Base-by-base conservation (phyloP, 257 asterid species). In the Jaltomata sinuosa region DNA sequence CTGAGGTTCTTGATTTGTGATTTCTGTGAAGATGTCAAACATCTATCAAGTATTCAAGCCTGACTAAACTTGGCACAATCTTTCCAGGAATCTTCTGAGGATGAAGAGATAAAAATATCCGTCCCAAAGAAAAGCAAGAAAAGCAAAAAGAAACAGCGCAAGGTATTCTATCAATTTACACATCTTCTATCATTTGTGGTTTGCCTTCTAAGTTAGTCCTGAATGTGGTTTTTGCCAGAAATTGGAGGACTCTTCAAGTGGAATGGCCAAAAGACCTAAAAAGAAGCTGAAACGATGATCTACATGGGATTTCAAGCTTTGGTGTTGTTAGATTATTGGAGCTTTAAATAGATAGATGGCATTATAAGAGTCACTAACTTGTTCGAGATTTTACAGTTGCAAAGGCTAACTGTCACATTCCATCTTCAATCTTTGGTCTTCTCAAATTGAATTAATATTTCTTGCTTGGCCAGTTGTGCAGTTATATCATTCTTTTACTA, bases 221-320 rank as follows among this genome's bases (percentile, higher is more conserved):
- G 67, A 11, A 49, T 25, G 42, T 74, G 29, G 49, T 57, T 67
- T 88, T 82, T 79, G 84, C 85, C 97, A 90, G 97, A 91, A 87
- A 25, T 53, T 84, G 87, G 94, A 91, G 16, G 84, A 61, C 29
- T 85, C 85, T 11, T 64, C 59, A 29, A 78, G 82, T 25, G 71
- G 79, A 78, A 71, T 82, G 76, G 64, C 85, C 27, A 86, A 84
- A 78, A 80, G 80, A 85, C 90, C 88, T 47, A 88, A 90, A 83
- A 93, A 91, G 92, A 89, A 90, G 92, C 74, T 84, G 92, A 94
- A 93, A 87, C 71, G 82, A 79, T 91, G 91, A 87, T 79, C 19
- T 57, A 15, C 49, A 45, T 78, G 59, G 15, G 59, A 59, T 25
- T 76, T 76, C 59, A 25, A 45, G 22, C 1, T 19, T 45, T 45